These are phyloP conservation scores for Pleoardoris graminearum DNA, from an alignment of 2,329 filamentous ascomycete genomes.

Conservation along the genomic window DNA sequence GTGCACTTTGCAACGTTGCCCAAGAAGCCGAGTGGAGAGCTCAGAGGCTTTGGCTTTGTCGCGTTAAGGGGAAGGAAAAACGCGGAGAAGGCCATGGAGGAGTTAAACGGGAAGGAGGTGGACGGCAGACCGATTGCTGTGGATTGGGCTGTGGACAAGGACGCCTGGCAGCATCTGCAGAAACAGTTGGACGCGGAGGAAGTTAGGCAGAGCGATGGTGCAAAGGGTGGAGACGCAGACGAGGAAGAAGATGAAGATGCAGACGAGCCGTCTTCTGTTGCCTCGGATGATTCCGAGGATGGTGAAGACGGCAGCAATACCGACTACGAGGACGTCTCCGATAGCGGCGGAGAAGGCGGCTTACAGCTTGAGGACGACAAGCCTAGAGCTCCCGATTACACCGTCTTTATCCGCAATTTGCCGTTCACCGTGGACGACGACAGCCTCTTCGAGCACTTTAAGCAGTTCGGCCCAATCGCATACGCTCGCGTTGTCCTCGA, in stretches of 20 bases:
- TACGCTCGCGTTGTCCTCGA: conserved; percentile 94
- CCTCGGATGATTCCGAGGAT: conserved; percentile 48
- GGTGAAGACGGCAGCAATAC: conserved; percentile 49
- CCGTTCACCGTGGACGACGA: conserved; percentile 88
- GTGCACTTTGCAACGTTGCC: conserved; percentile 86
- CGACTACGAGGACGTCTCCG: conserved; percentile 44
- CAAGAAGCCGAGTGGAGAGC: conserved; percentile 66
- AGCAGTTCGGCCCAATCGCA: conserved; percentile 81
- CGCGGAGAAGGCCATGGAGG: conserved; percentile 83
- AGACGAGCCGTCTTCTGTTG: conserved; percentile 42
- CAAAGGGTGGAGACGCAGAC: conserved; percentile 42
- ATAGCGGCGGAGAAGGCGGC: conserved; percentile 48
- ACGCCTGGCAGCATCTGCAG: conserved; percentile 72
- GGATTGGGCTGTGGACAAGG: conserved; percentile 95
- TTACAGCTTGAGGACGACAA: conserved; percentile 29
- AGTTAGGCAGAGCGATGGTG: conserved; percentile 43
- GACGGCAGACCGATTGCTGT: conserved; percentile 89
- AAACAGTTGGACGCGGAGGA: conserved; percentile 47
- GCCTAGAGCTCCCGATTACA: conserved; percentile 67
- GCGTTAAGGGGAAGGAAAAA: conserved; percentile 86
- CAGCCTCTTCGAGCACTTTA: conserved; percentile 80
- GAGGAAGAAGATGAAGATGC: conserved; percentile 44
- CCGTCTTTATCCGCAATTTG: conserved; percentile 90
- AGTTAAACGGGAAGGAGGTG: conserved; percentile 85
- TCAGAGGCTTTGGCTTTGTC: conserved; percentile 91